Conservation (phyloP, 106 monocot genomes). For the Dendrobium officinale region DNA sequence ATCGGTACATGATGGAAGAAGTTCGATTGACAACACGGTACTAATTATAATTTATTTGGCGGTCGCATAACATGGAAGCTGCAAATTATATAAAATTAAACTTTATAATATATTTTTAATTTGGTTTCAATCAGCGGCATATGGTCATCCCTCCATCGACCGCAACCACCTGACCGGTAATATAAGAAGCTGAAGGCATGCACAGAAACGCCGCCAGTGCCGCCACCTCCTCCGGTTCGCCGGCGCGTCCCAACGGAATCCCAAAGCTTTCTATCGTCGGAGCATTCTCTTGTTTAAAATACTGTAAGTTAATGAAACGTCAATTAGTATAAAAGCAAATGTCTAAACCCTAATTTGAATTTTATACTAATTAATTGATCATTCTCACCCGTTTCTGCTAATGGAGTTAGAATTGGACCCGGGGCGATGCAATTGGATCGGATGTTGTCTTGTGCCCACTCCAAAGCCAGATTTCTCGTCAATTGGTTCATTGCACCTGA, state of each 20-base stretch:
- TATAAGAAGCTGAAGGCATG: conserved; percentile 26
- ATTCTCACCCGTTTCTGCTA: not conserved
- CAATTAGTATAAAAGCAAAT: too few relatives aligned
- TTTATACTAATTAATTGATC: too few relatives aligned
- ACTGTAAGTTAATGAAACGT: too few relatives aligned
- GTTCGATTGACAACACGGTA: too few relatives aligned
- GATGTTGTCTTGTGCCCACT: conserved; percentile 16
- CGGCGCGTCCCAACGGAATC: conserved; percentile 11
- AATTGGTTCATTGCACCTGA: conserved; percentile 11
- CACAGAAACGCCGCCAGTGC: conserved; percentile 21
- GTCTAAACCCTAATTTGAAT: too few relatives aligned
- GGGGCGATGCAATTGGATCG: conserved; percentile 13
- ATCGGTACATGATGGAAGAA: too few relatives aligned
- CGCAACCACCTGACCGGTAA: conserved; percentile 16
- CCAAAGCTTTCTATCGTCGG: not conserved
- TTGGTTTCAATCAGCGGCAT: too few relatives aligned
- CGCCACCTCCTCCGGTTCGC: conserved; percentile 20
- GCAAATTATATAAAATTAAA: too few relatives aligned
- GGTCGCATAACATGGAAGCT: too few relatives aligned
- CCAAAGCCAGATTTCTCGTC: conserved; percentile 10
- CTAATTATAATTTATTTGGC: too few relatives aligned
- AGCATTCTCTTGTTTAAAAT: too few relatives aligned
- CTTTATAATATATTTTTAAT: too few relatives aligned
- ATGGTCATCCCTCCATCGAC: conserved; percentile 26
- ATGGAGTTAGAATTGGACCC: conserved; percentile 2